Base-by-base conservation (phyloP, 2,329 filamentous ascomycete species). In the Ascochyta koolunga region DNA sequence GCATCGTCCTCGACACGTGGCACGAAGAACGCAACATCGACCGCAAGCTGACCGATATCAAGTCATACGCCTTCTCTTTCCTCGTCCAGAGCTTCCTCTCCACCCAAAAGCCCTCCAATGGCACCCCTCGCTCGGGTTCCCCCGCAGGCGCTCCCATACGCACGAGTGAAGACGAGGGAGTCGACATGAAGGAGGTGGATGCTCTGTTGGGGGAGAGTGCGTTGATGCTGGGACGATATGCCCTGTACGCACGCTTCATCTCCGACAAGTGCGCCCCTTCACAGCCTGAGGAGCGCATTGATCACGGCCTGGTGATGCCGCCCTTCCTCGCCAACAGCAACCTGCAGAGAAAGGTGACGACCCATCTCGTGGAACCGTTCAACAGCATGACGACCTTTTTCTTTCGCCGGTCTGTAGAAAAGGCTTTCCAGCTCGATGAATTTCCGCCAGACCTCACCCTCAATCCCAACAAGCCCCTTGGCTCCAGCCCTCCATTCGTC, bases 141-240 rank as follows among this genome's bases (percentile, higher is more conserved):
- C 93, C 93, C 1, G 90, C 90, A 0, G 75, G 73, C 42, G 68
- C 67, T 22, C 60, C 59, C 2, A 85, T 85, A 13, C 83, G 89
- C 9, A 77, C 79, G 15, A 91, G 88, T 68, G 93, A 97, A 71
- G 95, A 99, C 62, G 95, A 98, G 67, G 83, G 90, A 0, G 91
- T 98, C 19, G 92, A 97, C 69, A 96, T 98, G 90, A 97, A 93
- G 74, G 93, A 97, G 71, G 85, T 99, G 3, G 95, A 99, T 69
- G 88, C 86, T 0, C 77, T 98, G 9, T 80, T 99, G 4, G 92
- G 86, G 58, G 95, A 99, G 75, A 91, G 92, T 65, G 89, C 91
- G 1, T 80, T 96, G 33, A 99, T 99, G 91, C 84, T 99, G 32
- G 89, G 91, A 13, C 86, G 91, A 25, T 99, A 95, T 93, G 91